Percentiles rank a stretch among this genome's conserved stretches.
These are phyloP conservation scores for Boechera divaricarpa DNA, from an alignment of 345 rosid genomes.

Conservation along the genomic window DNA sequence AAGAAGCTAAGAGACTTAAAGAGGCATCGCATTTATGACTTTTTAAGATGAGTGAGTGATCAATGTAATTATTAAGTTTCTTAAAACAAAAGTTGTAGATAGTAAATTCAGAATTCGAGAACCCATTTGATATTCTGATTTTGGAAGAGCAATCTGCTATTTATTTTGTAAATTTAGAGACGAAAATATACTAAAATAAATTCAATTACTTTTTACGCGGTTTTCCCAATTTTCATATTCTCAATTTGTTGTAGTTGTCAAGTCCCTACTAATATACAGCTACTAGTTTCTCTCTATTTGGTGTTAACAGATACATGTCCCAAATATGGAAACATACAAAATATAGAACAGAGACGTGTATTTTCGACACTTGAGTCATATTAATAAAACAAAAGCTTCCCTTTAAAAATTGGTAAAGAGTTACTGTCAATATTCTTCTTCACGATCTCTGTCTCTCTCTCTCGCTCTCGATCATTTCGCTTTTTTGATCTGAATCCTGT, in stretches of 20 bases:
- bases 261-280: background rate
- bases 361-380: background rate
- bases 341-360: background rate
- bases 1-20: slow-evolving; percentile 22
- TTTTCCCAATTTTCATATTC: background rate
- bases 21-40: slow-evolving; percentile 20
- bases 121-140: background rate
- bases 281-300: background rate
- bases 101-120: background rate
- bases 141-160: background rate
- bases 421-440: slow-evolving; percentile 12
- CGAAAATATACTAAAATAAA: background rate
- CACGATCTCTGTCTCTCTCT: slow-evolving; percentile 14
- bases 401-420: slow-evolving; percentile 15
- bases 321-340: slow-evolving; percentile 34
- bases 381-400: slow-evolving; percentile 9
- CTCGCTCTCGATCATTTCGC: slow-evolving; percentile 17
- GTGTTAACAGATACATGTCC: slow-evolving; percentile 26
- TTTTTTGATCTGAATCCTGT: slow-evolving; percentile 28
- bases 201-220: background rate
- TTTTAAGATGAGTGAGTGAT: background rate
- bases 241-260: background rate
- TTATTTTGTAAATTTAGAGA: background rate
- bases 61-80: slow-evolving; percentile 8
- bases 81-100: slow-evolving; percentile 19